Conservation (phyloP, 176 grass and related monocot genomes). For the Aegilops speltoides region DNA sequence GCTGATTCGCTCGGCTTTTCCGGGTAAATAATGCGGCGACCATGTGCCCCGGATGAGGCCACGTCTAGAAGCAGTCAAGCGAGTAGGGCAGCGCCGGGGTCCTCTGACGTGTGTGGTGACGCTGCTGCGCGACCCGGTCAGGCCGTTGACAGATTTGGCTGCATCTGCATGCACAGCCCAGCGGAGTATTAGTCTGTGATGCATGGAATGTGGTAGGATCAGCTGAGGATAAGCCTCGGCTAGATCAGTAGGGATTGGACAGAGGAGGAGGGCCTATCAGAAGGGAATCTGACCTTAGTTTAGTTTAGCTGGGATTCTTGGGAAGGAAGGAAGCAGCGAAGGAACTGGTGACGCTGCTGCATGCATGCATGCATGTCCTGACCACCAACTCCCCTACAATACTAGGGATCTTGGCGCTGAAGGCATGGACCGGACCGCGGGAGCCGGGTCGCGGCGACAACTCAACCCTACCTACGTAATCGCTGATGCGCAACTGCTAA, state of each 20-base stretch:
- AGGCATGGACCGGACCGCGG: background rate
- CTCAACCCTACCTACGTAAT: background rate
- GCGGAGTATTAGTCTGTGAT: background rate
- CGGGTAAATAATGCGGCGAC: too few relatives aligned
- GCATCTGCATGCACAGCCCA: too few relatives aligned
- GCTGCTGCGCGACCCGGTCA: background rate
- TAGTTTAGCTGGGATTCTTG: too few relatives aligned
- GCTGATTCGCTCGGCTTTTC: background rate
- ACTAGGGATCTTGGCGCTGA: background rate
- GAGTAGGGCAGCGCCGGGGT: too few relatives aligned
- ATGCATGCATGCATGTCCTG: too few relatives aligned
- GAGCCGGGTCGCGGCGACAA: background rate
- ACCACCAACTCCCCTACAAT: too few relatives aligned
- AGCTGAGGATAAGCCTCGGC: too few relatives aligned
- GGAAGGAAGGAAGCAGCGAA: too few relatives aligned
- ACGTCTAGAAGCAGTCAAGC: slow-evolving; percentile 4
- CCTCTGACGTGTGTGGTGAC: slow-evolving; percentile 23
- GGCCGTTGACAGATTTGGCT: background rate
- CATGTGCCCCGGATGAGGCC: background rate
- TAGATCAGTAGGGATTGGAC: too few relatives aligned
- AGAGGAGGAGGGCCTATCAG: too few relatives aligned
- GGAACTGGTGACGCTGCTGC: too few relatives aligned
- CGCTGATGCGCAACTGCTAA: background rate
- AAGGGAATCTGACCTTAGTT: too few relatives aligned
- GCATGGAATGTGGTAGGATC: background rate